Evolutionary conservation across 1,284 basidiomycete species (phyloP).

Genomic region (Hemileia vastatrix): DNA sequence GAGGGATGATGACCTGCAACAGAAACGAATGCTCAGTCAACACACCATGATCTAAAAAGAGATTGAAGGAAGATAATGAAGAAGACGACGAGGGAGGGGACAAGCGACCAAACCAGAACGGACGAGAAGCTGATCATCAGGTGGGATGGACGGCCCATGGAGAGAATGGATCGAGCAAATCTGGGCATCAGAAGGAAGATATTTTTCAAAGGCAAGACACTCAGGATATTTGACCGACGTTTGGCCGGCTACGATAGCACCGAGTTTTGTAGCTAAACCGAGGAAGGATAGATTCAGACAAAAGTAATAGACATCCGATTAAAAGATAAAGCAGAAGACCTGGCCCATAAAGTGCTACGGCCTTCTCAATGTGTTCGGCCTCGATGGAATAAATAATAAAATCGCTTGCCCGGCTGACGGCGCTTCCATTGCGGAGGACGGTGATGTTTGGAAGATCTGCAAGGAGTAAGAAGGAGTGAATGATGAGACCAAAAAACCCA

Average conservation of each 20-base stretch:
- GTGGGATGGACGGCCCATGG: constrained; percentile 83
- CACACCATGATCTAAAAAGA: background rate
- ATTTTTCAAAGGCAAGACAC: constrained; percentile 74
- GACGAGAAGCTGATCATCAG: constrained; percentile 84
- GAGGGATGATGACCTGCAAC: constrained; percentile 73
- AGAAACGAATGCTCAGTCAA: background rate
- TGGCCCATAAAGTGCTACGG: constrained; percentile 80
- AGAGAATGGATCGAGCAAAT: constrained; percentile 91
- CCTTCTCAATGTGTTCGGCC: constrained; percentile 72
- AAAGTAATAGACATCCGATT: background rate
- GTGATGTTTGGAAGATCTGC: constrained; percentile 49
- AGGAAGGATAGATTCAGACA: background rate
- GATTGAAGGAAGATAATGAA: background rate
- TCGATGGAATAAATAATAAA: constrained; percentile 90
- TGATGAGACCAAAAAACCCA: background rate
- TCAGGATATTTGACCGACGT: constrained; percentile 97
- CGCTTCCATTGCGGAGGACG: constrained; percentile 67
- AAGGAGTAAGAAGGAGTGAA: constrained; percentile 24
- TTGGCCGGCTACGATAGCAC: constrained; percentile 86
- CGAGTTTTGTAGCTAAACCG: constrained; percentile 69
- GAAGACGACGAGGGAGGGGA: background rate
- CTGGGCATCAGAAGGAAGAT: constrained; percentile 73
- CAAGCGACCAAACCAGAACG: constrained; percentile 6
- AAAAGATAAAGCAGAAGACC: constrained; percentile 54
- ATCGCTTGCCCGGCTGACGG: constrained; percentile 72